Evolutionary conservation across 192 early-diverging fungal species (phyloP).

Genomic region (Coemansia sp.): DNA sequence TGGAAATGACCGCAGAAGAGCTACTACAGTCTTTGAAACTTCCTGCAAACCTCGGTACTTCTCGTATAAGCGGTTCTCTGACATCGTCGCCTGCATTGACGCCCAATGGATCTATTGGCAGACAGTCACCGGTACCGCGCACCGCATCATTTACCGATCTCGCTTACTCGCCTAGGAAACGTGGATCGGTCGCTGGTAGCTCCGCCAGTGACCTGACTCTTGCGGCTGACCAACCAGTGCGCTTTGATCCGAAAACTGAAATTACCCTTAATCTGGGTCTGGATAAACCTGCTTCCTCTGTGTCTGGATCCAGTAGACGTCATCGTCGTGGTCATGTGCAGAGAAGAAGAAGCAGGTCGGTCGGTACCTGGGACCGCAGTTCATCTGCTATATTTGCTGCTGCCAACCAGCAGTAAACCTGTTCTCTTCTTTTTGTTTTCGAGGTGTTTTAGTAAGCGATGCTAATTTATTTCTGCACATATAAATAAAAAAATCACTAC

Average conservation of each 20-base stretch:
- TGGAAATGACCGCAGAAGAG: constrained; percentile 48
- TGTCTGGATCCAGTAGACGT: background rate
- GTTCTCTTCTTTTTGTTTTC: background rate
- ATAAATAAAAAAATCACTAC: no score
- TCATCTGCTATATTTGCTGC: background rate
- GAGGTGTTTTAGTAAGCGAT: no score
- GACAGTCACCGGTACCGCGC: constrained; percentile 36
- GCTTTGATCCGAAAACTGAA: constrained; percentile 27
- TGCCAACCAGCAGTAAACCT: background rate
- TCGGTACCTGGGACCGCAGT: constrained; percentile 26
- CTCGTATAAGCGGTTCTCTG: constrained; percentile 10
- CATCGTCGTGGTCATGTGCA: constrained; percentile 9
- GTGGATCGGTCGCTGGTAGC: constrained; percentile 3
- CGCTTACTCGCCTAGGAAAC: background rate
- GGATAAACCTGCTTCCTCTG: constrained; percentile 4
- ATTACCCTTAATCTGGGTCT: constrained; percentile 39
- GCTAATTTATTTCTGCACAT: background rate
- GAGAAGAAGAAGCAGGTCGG: constrained; percentile 36
- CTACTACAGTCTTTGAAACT: constrained; percentile 51
- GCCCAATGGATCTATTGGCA: constrained; percentile 24
- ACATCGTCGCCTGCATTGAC: constrained; percentile 7
- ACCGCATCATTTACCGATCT: constrained; percentile 35
- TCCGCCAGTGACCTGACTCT: constrained; percentile 29
- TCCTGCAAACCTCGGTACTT: constrained; percentile 10
- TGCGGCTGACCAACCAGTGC: background rate